A percentile compares a stretch with the other conserved stretches of the same genome.
These are phyloP conservation scores for Pythium sp. DNA, from an alignment of 352 stramenopile species.

Conservation along the genomic window DNA sequence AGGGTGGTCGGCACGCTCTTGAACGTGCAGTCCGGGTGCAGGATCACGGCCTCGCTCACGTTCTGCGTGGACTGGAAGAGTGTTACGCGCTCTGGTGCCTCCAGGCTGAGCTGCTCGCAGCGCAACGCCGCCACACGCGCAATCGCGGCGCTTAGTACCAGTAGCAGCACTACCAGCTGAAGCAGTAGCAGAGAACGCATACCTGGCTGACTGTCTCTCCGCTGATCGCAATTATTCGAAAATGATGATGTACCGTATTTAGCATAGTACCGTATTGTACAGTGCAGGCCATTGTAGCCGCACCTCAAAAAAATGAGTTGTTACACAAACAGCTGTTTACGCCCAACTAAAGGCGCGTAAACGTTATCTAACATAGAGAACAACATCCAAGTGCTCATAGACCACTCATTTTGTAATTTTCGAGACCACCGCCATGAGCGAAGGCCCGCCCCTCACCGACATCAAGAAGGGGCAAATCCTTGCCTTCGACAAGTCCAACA, in stretches of 20 bases:
- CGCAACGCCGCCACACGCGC: background rate
- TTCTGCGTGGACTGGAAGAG: constrained; percentile 23
- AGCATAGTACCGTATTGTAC: too few species aligned
- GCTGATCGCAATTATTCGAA: background rate
- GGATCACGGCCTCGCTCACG: constrained; percentile 20
- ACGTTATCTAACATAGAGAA: background rate
- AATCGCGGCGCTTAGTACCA: background rate
- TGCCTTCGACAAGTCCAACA: background rate
- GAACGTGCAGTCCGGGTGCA: constrained; percentile 21
- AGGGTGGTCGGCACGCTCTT: background rate
- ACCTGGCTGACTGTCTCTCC: background rate
- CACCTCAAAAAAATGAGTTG: too few species aligned
- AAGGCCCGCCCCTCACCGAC: background rate
- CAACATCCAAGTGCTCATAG: background rate
- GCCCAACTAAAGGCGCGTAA: background rate
- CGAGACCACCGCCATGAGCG: background rate
- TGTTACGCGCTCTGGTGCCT: constrained; percentile 15
- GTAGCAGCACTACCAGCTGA: constrained; percentile 2
- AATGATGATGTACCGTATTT: too few species aligned
- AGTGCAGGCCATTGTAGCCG: too few species aligned
- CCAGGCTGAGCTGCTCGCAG: constrained; percentile 7
- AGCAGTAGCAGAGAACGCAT: background rate
- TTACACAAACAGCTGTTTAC: constrained; percentile 4
- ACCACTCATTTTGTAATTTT: background rate
- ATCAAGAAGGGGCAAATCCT: background rate